Conservation (phyloP, 257 asterid species). For the Przewalskia tangutica region DNA sequence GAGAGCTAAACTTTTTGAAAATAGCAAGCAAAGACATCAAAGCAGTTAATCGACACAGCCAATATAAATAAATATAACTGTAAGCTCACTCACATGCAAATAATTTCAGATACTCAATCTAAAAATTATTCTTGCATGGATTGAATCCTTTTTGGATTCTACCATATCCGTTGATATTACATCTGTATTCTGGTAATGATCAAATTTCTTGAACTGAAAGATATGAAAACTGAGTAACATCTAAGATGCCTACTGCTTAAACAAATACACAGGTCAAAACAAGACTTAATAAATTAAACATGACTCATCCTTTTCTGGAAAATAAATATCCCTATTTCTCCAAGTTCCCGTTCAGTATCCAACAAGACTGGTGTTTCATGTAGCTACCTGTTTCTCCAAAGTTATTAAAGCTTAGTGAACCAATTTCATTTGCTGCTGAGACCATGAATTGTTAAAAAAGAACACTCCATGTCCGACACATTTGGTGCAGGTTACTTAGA, state of each 20-base stretch:
- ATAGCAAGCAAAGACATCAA: not conserved
- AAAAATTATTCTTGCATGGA: not conserved
- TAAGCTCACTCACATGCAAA: not conserved
- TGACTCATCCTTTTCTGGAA: not conserved
- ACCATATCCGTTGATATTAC: not conserved
- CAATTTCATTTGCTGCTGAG: not conserved
- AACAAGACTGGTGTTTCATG: not conserved
- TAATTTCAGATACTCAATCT: not conserved
- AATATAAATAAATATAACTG: not conserved
- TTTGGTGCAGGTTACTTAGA: slow-evolving; percentile 37
- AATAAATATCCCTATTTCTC: not conserved
- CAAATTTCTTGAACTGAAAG: not conserved
- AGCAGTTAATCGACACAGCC: not conserved
- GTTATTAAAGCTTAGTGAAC: not conserved
- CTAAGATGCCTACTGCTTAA: not conserved
- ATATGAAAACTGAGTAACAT: not conserved
- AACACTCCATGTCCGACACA: not conserved
- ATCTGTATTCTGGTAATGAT: not conserved
- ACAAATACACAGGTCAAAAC: not conserved
- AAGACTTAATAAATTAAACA: not conserved
- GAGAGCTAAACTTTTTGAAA: not conserved
- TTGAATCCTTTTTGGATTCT: not conserved
- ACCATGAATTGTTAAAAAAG: slow-evolving; percentile 1
- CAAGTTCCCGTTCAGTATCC: not conserved
- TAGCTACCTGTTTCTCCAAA: not conserved